Evolutionary conservation across 2,329 filamentous ascomycete genomes (phyloP).

Genomic region (Colletotrichum cereale): DNA sequence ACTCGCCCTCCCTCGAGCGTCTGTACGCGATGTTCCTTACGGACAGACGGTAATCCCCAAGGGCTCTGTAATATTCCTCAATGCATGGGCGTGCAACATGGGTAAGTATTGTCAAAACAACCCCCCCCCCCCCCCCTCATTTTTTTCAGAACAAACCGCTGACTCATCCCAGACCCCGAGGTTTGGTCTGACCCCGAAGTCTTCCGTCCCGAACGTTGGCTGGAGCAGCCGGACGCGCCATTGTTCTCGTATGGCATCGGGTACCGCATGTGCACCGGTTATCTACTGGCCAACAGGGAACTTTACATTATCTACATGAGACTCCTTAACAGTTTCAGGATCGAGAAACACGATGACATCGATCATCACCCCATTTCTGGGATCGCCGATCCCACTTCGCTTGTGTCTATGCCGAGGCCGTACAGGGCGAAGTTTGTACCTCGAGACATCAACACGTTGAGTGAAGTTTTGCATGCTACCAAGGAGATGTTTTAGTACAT

Average conservation of each 20-base stretch:
- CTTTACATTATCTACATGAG: constrained; percentile 74
- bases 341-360: constrained; percentile 65
- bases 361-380: constrained; percentile 71
- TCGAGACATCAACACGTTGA: constrained; percentile 44
- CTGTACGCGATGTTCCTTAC: constrained; percentile 70
- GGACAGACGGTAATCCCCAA: constrained; percentile 69
- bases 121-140: too few relatives aligned
- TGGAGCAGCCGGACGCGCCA: constrained; percentile 72
- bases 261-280: constrained; percentile 77
- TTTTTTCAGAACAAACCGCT: background rate
- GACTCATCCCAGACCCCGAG: constrained; percentile 54
- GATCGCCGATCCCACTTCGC: constrained; percentile 70
- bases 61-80: constrained; percentile 74
- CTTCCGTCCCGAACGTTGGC: constrained; percentile 65
- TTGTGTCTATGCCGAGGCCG: constrained; percentile 70
- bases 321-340: constrained; percentile 71
- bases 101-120: constrained; percentile 54
- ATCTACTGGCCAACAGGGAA: constrained; percentile 72
- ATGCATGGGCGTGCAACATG: constrained; percentile 78
- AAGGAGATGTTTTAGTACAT: background rate
- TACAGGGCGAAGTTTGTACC: constrained; percentile 72
- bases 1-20: constrained; percentile 71
- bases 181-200: constrained; percentile 70
- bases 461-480: background rate
- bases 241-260: constrained; percentile 76